A percentile compares a stretch with the other conserved stretches of the same genome.
Evolutionary conservation across 129 eudicot genomes (phyloP).

Genomic region (Lonicera japonica): DNA sequence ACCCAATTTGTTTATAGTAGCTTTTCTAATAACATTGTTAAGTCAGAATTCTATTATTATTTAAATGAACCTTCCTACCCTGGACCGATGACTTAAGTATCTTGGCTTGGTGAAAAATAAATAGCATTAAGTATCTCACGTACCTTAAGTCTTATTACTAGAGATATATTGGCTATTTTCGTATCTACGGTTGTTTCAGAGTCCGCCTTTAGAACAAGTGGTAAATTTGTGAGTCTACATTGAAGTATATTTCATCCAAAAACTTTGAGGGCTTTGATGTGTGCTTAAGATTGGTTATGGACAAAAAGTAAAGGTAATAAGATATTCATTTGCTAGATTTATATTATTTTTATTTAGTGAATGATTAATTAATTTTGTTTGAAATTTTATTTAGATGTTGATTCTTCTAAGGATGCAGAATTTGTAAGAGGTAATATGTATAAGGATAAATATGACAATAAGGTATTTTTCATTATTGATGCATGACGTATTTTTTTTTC

Average conservation of each 20-base stretch:
- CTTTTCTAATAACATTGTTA: background rate
- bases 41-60: constrained; percentile 3
- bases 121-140: constrained; percentile 3
- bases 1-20: background rate
- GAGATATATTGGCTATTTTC: constrained; percentile 2
- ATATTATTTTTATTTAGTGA: no score
- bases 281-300: constrained; percentile 14
- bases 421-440: no score
- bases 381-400: no score
- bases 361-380: no score
- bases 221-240: constrained; percentile 1
- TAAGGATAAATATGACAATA: no score
- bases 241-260: constrained; percentile 3
- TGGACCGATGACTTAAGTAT: constrained; percentile 1
- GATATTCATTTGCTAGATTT: no score
- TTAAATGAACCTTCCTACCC: no score
- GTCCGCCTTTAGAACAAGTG: constrained; percentile 4
- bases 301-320: no score
- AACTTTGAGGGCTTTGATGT: constrained; percentile 11
- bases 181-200: constrained; percentile 3
- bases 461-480: no score
- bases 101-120: constrained; percentile 16
- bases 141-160: background rate
- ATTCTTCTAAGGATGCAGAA: no score
- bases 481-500: no score